These are phyloP conservation scores for Alternaria atra DNA, from an alignment of 2,329 filamentous ascomycete species.

Conservation along the genomic window DNA sequence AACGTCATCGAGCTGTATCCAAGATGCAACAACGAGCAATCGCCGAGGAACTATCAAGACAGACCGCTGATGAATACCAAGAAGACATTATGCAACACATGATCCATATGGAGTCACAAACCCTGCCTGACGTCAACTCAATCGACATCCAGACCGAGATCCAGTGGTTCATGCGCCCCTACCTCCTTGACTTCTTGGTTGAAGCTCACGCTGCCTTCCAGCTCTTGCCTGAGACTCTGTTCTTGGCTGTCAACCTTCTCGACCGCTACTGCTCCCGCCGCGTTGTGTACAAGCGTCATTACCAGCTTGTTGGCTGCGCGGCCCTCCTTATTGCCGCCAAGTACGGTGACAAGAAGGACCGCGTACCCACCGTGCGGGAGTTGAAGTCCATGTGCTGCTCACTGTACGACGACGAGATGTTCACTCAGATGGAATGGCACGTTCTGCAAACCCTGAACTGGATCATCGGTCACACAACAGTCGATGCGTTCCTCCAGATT, in stretches of 20 bases:
- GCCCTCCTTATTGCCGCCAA: slow-evolving; percentile 96
- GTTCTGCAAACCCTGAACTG: slow-evolving; percentile 97
- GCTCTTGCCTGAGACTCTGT: slow-evolving; percentile 91
- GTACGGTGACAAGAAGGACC: slow-evolving; percentile 98
- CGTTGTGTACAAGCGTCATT: slow-evolving; percentile 98
- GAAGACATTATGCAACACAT: slow-evolving; percentile 95
- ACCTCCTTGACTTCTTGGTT: slow-evolving; percentile 96
- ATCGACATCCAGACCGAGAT: slow-evolving; percentile 99
- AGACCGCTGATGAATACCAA: slow-evolving; percentile 88
- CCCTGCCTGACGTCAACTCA: slow-evolving; percentile 92
- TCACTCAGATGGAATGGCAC: slow-evolving; percentile 99
- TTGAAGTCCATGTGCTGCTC: slow-evolving; percentile 99
- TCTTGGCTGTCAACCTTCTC: slow-evolving; percentile 94
- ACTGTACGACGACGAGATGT: slow-evolving; percentile 99
- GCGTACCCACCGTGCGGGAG: slow-evolving; percentile 96
- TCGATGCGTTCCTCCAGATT: slow-evolving; percentile 91
- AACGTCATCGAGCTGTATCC: slow-evolving; percentile 79
- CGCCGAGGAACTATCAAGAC: slow-evolving; percentile 84
- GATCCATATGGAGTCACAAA: slow-evolving; percentile 94
- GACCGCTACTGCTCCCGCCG: slow-evolving; percentile 98
- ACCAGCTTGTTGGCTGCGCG: slow-evolving; percentile 96
- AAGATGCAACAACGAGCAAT: slow-evolving; percentile 87
- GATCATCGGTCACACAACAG: slow-evolving; percentile 94
- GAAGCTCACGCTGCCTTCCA: slow-evolving; percentile 97
- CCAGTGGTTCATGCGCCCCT: slow-evolving; percentile 99